phyloP scores from a whole-genome alignment of 2,329 filamentous ascomycete genomes.

The Tolypocladium album region DNA sequence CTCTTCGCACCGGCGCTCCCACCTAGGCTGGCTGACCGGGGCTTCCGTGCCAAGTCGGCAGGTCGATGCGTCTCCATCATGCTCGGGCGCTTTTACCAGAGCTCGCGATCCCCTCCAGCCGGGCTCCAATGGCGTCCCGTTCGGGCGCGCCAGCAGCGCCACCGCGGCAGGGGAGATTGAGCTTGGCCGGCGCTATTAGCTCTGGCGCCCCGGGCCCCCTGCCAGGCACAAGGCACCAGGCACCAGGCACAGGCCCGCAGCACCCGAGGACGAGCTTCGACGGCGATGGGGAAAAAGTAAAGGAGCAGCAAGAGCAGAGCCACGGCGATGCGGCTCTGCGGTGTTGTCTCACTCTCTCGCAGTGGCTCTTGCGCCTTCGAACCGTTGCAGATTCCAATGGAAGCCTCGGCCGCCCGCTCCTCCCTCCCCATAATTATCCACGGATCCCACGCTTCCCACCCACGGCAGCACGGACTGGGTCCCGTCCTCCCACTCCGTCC shows the following conservation, averaged over 20 bases:
- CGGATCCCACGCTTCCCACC: no score
- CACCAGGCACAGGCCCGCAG: background rate
- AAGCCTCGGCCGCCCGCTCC: background rate
- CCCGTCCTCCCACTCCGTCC: background rate
- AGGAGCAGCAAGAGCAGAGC: background rate
- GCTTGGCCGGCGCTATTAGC: background rate
- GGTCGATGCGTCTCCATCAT: background rate
- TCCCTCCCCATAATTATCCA: background rate
- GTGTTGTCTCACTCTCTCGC: background rate
- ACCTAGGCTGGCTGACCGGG: background rate
- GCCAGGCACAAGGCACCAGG: background rate
- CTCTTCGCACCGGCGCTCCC: background rate
- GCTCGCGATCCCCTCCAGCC: background rate
- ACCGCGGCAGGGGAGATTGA: background rate
- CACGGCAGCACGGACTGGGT: background rate
- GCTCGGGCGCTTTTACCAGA: background rate
- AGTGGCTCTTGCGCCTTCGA: background rate
- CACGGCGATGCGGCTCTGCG: background rate
- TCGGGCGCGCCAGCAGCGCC: background rate
- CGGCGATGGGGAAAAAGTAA: no score
- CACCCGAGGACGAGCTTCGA: no score
- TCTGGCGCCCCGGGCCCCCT: background rate
- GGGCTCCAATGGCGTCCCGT: background rate
- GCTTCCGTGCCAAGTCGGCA: background rate
- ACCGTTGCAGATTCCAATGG: background rate